Conservation (phyloP, 805 yeast genomes). For the Zygotorulaspora florentina region DNA sequence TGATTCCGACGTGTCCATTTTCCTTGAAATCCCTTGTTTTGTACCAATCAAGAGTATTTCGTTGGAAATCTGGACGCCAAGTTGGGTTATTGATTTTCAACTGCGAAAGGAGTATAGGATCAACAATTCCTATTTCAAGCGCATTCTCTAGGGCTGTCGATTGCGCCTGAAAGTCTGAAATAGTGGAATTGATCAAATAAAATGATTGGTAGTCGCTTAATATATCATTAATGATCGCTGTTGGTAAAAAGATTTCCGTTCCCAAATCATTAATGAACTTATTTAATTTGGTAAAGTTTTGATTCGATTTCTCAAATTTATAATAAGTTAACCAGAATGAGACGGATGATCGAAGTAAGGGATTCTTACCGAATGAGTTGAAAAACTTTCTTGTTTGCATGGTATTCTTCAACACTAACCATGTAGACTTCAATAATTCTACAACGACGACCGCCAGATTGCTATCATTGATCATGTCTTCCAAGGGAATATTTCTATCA, state of each 20-base stretch:
- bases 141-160: neutral
- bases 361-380: constrained; percentile 25
- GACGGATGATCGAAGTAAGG: constrained; percentile 37
- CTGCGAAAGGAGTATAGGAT: constrained; percentile 29
- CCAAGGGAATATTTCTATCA: constrained; percentile 25
- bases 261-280: constrained; percentile 45
- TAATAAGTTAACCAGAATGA: constrained; percentile 57
- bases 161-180: constrained; percentile 22
- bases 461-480: constrained; percentile 38
- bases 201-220: constrained; percentile 34
- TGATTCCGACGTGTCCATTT: constrained; percentile 37
- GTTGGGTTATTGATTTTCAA: constrained; percentile 32
- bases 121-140: constrained; percentile 9
- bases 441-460: constrained; percentile 39
- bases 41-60: constrained; percentile 20
- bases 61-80: constrained; percentile 19
- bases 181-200: constrained; percentile 36
- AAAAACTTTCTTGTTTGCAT: constrained; percentile 34
- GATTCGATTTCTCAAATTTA: constrained; percentile 46
- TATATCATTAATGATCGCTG: constrained; percentile 42
- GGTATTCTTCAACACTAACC: constrained; percentile 31
- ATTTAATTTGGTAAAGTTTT: constrained; percentile 44
- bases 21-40: constrained; percentile 27
- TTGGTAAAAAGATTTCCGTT: constrained; percentile 45
- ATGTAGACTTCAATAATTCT: constrained; percentile 33